Base-by-base conservation (phyloP, 2,329 filamentous ascomycete genomes). In the Fusarium albosuccineum region DNA sequence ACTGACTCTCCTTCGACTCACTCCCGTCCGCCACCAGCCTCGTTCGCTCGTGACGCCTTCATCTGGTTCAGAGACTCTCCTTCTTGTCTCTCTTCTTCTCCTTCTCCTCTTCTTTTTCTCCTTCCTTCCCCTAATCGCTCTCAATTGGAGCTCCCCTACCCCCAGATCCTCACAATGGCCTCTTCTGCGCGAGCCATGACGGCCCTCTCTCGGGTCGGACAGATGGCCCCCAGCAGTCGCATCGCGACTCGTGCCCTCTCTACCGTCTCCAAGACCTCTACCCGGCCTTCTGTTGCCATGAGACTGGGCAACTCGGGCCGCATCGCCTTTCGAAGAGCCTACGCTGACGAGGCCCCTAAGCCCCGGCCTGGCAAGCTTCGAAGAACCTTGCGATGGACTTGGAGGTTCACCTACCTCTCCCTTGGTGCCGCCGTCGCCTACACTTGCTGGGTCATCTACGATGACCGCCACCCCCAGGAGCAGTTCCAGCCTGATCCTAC, bases 341-440 rank as follows among this genome's bases (percentile, higher is more conserved):
- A 85, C 67, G 86, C 87, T 57, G 85, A 88, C 72, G 82, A 81
- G 63, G 78, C 82, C 29, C 81, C 82, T 54, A 76, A 82, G 64
- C 80, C 83, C 54, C 82, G 81, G 74, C 79, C 82, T 42, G 81
- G 83, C 74, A 88, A 89, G 76, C 90, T 96, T 80, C 82, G 89
- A 60, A 83, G 83, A 57, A 86, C 89, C 68, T 84, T 98, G 76
- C 87, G 87, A 77, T 97, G 92, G 90, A 81, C 90, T 60, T 98
- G 93, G 92, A 89, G 96, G 73, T 77, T 93, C 74, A 92, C 91
- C 57, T 94, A 95, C 78, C 81, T 97, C 68, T 91, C 92, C 57
- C 79, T 89, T 63, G 79, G 96, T 66, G 92, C 86, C 67, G 85
- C 90, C 60, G 76, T 92, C 41, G 92, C 84, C 68, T 94, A 91